Evolutionary conservation across 78 protist species (phyloP), one percentile per base, ranked within the genome.

Genomic region (Tieghemostelium lacteum): DNA sequence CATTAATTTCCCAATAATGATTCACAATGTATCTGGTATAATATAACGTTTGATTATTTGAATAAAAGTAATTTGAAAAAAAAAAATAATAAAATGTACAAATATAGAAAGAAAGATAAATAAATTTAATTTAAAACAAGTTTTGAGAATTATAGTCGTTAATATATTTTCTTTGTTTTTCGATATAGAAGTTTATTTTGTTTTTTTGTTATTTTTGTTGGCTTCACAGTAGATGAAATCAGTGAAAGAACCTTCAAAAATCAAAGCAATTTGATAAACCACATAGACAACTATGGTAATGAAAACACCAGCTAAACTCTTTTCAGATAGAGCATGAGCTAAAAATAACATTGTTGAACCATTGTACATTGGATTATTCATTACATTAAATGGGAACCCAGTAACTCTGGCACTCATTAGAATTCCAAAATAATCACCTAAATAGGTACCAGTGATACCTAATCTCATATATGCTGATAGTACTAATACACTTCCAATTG

Each of bases 401-500:
- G 85, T 75, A 63, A 96, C 96, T 24, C 74, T 40, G 16, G 58
- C 92, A 73, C 87, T 71, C 96, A 96, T 92, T 31, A 94, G 85
- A 57, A 96, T 96, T 34, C 97, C 98, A 75, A 92, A 96, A 83
- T 96, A 96, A 73, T 96, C 98, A 33, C 96, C 98, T 3, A 94
- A 77, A 71, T 92, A 94, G 24, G 98, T 94, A 29, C 98, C 98
- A 6, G 98, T 96, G 67, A 96, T 64, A 24, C 98, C 98, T 49
- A 96, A 92, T 29, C 87, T 73, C 7, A 17, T 29, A 31, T 77
- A 61, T 28, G 96, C 57, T 17, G 94, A 24, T 14, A 49, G 33
- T 36, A 93, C 97, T 8, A 96, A 58, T 34, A 93, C 65, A 29
- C 50, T 36, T 55, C 97, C 98, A 20, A 50, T 20, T 17, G 39